Evolutionary conservation across 2,329 filamentous ascomycete species (phyloP).

Genomic region (Epicoccum nigrum): DNA sequence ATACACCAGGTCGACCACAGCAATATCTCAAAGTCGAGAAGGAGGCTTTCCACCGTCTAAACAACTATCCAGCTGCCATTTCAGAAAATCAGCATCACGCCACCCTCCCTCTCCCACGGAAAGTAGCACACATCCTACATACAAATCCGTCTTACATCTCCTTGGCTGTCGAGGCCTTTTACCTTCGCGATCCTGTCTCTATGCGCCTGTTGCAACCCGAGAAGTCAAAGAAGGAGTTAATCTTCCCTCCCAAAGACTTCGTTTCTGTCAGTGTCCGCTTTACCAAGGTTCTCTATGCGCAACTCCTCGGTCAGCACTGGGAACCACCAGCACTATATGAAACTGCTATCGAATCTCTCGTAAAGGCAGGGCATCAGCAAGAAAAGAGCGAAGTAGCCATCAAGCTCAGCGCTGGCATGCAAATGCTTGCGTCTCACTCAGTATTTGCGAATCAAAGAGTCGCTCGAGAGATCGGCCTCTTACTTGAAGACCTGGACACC

Average conservation of each 20-base stretch:
- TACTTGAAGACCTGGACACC: conserved; percentile 75
- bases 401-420: conserved; percentile 88
- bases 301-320: conserved; percentile 86
- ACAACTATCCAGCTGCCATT: conserved; percentile 82
- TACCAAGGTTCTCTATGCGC: conserved; percentile 88
- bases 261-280: conserved; percentile 81
- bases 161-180: conserved; percentile 88
- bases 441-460: conserved; percentile 70
- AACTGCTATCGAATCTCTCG: conserved; percentile 45
- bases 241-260: conserved; percentile 78
- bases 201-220: conserved; percentile 69
- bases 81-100: conserved; percentile 76
- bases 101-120: conserved; percentile 76
- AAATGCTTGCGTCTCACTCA: conserved; percentile 77
- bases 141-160: conserved; percentile 76
- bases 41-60: conserved; percentile 88
- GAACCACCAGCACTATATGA: conserved; percentile 65
- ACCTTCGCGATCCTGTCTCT: conserved; percentile 81
- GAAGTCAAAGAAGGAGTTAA: conserved; percentile 57
- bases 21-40: conserved; percentile 78
- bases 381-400: conserved; percentile 72
- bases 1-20: conserved; percentile 64
- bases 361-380: conserved; percentile 41
- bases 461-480: conserved; percentile 75
- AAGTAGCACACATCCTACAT: conserved; percentile 79